Conservation (phyloP, 495 filamentous ascomycete species). For the Aspergillus leporis region DNA sequence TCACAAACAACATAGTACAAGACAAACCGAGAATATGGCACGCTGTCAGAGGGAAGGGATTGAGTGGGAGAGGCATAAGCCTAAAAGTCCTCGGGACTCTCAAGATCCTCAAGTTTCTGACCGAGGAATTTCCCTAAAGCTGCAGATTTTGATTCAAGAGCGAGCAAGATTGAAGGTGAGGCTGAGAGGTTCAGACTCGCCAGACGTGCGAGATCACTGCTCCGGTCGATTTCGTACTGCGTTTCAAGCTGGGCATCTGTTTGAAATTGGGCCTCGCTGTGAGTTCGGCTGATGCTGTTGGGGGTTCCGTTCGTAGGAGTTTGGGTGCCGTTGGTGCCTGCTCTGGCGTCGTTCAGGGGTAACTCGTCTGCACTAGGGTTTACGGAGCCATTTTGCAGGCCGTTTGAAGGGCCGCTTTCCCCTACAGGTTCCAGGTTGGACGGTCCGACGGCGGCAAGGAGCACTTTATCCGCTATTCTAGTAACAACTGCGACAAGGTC, state of each 20-base stretch:
- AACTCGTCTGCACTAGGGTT: background rate
- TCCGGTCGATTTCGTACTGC: conserved; percentile 47
- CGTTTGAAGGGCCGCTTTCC: conserved; percentile 14
- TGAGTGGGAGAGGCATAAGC: conserved; percentile 3
- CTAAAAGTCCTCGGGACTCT: conserved; percentile 50
- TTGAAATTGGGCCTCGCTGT: conserved; percentile 14
- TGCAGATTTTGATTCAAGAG: conserved; percentile 49
- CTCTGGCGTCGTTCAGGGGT: background rate
- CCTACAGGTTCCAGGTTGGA: conserved; percentile 27
- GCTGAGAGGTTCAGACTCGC: conserved; percentile 45
- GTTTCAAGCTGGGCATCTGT: conserved; percentile 33
- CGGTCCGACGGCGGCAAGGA: conserved; percentile 46
- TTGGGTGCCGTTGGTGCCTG: conserved; percentile 5
- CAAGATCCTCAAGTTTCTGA: conserved; percentile 44
- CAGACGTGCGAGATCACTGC: conserved; percentile 41
- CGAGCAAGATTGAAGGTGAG: conserved; percentile 42
- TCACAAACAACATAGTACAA: conserved; percentile 7
- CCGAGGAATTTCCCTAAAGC: conserved; percentile 44
- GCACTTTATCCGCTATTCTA: conserved; percentile 46
- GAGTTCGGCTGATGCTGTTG: conserved; percentile 12
- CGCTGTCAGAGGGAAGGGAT: background rate
- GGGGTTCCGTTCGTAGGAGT: conserved; percentile 18
- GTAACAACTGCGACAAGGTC: conserved; percentile 49
- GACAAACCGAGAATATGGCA: background rate
- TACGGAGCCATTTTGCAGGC: conserved; percentile 3